Base-by-base conservation (phyloP, 352 stramenopile genomes). In the Phytophthora pisi region DNA sequence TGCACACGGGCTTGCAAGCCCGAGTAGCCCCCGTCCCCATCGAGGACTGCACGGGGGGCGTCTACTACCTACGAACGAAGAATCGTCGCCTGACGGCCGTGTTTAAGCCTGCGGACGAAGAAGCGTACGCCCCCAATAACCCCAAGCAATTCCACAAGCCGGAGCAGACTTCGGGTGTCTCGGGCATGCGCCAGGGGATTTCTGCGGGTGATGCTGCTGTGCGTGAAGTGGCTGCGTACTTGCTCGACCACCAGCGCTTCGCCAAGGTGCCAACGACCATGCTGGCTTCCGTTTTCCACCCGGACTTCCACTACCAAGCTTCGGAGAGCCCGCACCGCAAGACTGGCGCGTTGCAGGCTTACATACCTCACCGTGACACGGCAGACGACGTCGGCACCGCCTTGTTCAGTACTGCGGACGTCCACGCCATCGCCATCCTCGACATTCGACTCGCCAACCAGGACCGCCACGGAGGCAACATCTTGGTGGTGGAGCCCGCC, bases 401-500 rank as follows among this genome's bases (percentile, higher is more conserved):
- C 4, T 38, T 86, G 15, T 89, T 94, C 26, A 61, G 68, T 11
- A 54, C 60, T 16, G 61, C 72, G 0, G 81, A 93, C 8, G 81
- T 95, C 2, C 89, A 95, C 30, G 73, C 77, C 10, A 80, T 96
- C 26, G 85, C 86, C 1, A 73, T 93, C 15, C 68, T 96, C 1
- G 89, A 96, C 62, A 90, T 93, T 50, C 81, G 89, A 34, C 79
- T 96, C 1, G 78, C 78, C 2, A 95, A 96, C 66, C 84, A 92
- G 34, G 88, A 95, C 64, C 87, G 88, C 0, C 87, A 96, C 50
- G 76, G 81, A 18, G 87, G 87, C 30, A 96, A 96, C 65, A 53
- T 96, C 10, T 64, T 96, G 16, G 79, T 90, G 8, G 43, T 77
- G 31, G 64, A 74, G 28, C 54, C 57, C 2, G 45, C 68, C 15